Conservation (phyloP, 225 moss, liverwort and hornwort species). For the Ulota crispa region DNA sequence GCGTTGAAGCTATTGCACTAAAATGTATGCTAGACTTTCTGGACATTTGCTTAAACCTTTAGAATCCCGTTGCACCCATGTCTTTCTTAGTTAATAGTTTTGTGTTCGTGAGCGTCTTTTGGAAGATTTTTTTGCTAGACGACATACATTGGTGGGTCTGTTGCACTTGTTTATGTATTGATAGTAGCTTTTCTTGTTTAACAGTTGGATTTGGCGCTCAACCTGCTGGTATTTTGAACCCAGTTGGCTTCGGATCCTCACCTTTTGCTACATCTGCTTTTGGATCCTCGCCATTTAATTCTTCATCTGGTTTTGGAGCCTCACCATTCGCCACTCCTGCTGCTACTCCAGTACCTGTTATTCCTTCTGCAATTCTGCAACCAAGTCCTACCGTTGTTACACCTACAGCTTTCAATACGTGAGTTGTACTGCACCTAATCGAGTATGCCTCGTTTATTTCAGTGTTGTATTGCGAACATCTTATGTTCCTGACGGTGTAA, state of each 20-base stretch:
- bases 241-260: constrained; percentile 37
- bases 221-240: constrained; percentile 18
- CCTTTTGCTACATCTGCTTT: constrained; percentile 35
- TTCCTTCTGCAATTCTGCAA: constrained; percentile 22
- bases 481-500: constrained; percentile 3
- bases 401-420: constrained; percentile 35
- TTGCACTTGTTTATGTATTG: constrained; percentile 14
- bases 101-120: not conserved
- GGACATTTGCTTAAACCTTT: not conserved
- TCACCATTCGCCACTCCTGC: constrained; percentile 19
- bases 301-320: constrained; percentile 8
- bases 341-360: not conserved
- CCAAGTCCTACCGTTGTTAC: constrained; percentile 12
- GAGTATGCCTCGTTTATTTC: not conserved
- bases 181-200: constrained; percentile 8
- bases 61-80: not conserved
- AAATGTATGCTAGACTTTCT: not conserved
- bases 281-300: constrained; percentile 28
- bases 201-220: constrained; percentile 44
- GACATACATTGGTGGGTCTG: not conserved
- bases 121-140: not conserved
- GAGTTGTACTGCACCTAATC: constrained; percentile 13
- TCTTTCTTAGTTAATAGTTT: not conserved
- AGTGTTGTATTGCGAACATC: not conserved
- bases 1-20: not conserved